Base-by-base conservation (phyloP, 2,329 filamentous ascomycete genomes). In the Chaetoscypha palmicola region DNA sequence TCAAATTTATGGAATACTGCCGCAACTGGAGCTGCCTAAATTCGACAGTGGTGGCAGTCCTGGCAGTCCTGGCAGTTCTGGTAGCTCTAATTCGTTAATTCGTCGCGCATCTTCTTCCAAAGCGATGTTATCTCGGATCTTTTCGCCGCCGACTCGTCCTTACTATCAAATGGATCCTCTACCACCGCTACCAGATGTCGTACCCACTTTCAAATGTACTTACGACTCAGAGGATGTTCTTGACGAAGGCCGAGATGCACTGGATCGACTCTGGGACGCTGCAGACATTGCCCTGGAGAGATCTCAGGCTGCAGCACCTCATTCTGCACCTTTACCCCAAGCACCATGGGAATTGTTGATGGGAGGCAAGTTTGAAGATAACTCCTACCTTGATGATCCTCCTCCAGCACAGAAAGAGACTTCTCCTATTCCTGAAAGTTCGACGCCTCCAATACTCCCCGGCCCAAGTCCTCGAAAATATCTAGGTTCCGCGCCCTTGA, bases 51-150 rank as follows among this genome's bases (percentile, higher is more conserved):
- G 9, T 9, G 3, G 28, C 28, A 14, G 14, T 11, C 11, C 19
- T n/a, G n/a, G 16, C 24, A n/a, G 10, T 11, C 19, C 11, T 21
- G 16, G 20, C 19, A 38, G 33, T 5, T 20, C 19, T 21, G n/a
- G 8, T 12, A 20, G 20, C 20, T 21, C 33, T 19, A 14, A 19
- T 5, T 21, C 17, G 10, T 12, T 21, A 23, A 24, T 38, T 3
- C 16, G 21, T 33, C 37, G 19, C n/a, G n/a, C n/a, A 40, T 43
- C 36, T 39, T 47, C 30, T 30, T 46, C 28, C 12, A 31, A 26
- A 66, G 96, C 91, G 59, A 96, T 83, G 38, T 79, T 81, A 61
- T 95, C 89, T 22, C 40, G 43, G 31, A 45, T 45, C 40, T 48
- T 48, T 23, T 38, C 46, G 10, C 23, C 19, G 26, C n/a, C 31